phyloP scores from a whole-genome alignment of 768 basidiomycete species.

The Chalciporus piperatus region DNA sequence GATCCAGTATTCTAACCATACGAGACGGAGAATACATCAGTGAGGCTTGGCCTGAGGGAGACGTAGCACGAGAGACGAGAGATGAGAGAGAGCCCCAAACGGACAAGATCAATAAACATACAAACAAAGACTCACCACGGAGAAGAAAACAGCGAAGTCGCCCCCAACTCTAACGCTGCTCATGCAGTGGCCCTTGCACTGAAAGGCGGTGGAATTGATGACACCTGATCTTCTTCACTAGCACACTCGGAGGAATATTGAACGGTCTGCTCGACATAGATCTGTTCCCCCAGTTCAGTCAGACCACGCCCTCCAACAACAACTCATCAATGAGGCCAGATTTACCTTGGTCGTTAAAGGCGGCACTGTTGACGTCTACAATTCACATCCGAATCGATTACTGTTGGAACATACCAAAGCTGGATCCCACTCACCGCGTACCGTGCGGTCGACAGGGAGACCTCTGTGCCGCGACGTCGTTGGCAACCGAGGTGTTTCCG shows the following conservation, averaged over 20 bases:
- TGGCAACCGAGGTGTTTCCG: slow-evolving; percentile 32
- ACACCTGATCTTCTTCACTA: neutral
- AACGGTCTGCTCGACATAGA: neutral
- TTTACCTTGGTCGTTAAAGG: slow-evolving; percentile 18
- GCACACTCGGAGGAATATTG: neutral
- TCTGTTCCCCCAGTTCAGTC: neutral
- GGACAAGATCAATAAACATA: no score
- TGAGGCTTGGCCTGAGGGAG: no score
- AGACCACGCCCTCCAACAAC: no score
- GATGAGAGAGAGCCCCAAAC: no score
- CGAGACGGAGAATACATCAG: no score
- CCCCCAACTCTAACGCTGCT: no score
- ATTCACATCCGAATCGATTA: neutral
- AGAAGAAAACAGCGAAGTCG: no score
- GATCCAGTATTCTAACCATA: no score
- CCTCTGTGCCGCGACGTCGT: slow-evolving; percentile 23
- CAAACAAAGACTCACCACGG: no score
- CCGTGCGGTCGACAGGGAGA: slow-evolving; percentile 20
- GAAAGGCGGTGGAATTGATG: no score
- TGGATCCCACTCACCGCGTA: slow-evolving; percentile 12
- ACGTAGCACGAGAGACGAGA: no score
- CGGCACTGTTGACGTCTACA: slow-evolving; percentile 9
- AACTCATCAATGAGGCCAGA: neutral
- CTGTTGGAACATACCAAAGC: neutral
- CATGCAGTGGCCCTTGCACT: neutral